phyloP scores from a whole-genome alignment of 1,284 basidiomycete genomes.

The Entoloma clypeatum region DNA sequence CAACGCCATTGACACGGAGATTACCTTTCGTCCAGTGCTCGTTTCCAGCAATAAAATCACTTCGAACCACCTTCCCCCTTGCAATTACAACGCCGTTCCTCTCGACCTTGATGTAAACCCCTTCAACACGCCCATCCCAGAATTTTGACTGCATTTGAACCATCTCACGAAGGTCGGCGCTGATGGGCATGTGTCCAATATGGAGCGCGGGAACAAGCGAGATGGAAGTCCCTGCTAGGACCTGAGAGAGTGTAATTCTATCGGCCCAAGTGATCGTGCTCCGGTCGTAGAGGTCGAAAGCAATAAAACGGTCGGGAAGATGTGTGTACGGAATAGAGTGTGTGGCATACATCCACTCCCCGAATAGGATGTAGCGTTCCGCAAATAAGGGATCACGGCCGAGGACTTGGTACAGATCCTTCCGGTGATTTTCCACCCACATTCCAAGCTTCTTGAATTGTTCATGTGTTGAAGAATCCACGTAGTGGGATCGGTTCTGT shows the following conservation, averaged over 20 bases:
- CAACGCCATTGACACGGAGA: conserved; percentile 39
- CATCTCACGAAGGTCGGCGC: conserved; percentile 39
- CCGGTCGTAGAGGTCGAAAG: conserved; percentile 60
- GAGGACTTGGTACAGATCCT: conserved; percentile 42
- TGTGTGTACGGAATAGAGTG: conserved; percentile 55
- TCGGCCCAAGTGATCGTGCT: conserved; percentile 39
- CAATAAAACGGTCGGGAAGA: conserved; percentile 53
- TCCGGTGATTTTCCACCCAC: conserved; percentile 49
- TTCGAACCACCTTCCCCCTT: conserved; percentile 56
- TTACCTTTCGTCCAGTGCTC: conserved; percentile 56
- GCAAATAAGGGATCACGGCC: conserved; percentile 48
- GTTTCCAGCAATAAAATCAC: conserved; percentile 61
- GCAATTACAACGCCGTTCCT: conserved; percentile 35
- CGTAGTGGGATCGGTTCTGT: conserved; percentile 64
- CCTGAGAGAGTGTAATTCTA: conserved; percentile 30
- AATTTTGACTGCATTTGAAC: conserved; percentile 43
- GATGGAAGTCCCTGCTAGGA: conserved; percentile 40
- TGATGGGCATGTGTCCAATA: conserved; percentile 37
- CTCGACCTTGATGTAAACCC: conserved; percentile 58
- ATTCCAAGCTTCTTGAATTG: conserved; percentile 55
- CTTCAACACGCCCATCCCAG: conserved; percentile 51
- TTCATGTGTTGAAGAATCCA: conserved; percentile 48
- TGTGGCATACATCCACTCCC: conserved; percentile 61
- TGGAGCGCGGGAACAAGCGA: conserved; percentile 42
- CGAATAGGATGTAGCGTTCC: conserved; percentile 56